Base-by-base conservation (phyloP, 1,284 basidiomycete species). In the Tranzscheliella williamsii region DNA sequence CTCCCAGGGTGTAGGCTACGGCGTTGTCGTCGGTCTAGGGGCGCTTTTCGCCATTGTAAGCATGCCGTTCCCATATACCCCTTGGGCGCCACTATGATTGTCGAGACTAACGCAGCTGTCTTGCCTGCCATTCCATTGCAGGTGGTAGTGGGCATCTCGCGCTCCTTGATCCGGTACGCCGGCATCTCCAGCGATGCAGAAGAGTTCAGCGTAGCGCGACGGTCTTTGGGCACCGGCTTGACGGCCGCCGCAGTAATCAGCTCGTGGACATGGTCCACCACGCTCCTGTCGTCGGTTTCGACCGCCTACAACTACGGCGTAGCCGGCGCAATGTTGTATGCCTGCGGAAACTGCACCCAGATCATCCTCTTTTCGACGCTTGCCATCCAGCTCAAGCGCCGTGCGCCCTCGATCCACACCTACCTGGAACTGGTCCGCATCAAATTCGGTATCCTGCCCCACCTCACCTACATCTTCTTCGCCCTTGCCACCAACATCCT, bases 11-110 rank as follows among this genome's bases (percentile, higher is more conserved):
- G 64, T 36, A 32, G 72, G 75, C 21, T 78, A 74, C 45, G 74
- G 75, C 26, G 72, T 75, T 13, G 67, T 76, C 30, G 51, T 77
- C 17, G 76, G 77, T 7, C 50, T 74, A 8, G 68, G 72, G 7
- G 49, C 62, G 11, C 57, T 72, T 26, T 78, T 78, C 37, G 74
- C 75, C 9, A 52, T 73, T 22, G 68, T 67, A 21, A 50, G 51
- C 47, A 3, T 3, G 24, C 15, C 31, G 11, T 21, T 18, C 12
- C 11, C 18, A 9, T 15, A 9, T 11, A 18, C 18, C 15, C 33
- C n/a, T n/a, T n/a, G n/a, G n/a, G n/a, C n/a, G n/a, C n/a, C n/a
- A n/a, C n/a, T n/a, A n/a, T n/a, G n/a, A n/a, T n/a, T n/a, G n/a
- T n/a, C n/a, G n/a, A n/a, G n/a, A n/a, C n/a, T n/a, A n/a, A n/a